phyloP scores from a whole-genome alignment of 192 early-diverging fungal genomes.

The Podila horticola region DNA sequence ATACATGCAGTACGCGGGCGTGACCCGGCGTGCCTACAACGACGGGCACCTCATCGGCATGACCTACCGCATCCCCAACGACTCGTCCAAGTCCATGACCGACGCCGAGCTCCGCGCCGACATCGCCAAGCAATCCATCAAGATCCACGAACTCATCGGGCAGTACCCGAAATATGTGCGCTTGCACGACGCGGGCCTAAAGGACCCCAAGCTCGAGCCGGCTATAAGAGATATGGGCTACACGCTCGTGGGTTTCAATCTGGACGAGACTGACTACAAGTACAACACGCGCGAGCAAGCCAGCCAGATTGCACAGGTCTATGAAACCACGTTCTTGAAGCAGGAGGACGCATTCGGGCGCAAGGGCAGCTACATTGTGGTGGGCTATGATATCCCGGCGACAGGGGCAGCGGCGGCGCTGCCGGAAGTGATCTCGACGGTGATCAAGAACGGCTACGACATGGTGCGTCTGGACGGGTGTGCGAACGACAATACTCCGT shows the following conservation, averaged over 20 bases:
- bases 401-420: constrained; percentile 58
- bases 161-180: constrained; percentile 62
- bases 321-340: constrained; percentile 51
- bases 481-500: constrained; percentile 57
- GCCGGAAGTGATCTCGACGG: constrained; percentile 50
- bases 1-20: constrained; percentile 62
- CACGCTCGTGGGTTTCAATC: constrained; percentile 58
- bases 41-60: constrained; percentile 67
- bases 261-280: constrained; percentile 61
- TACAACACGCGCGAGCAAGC: constrained; percentile 54
- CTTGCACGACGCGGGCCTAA: constrained; percentile 53
- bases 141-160: constrained; percentile 57
- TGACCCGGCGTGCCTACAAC: constrained; percentile 62
- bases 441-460: constrained; percentile 57
- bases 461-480: constrained; percentile 66
- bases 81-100: constrained; percentile 52
- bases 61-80: constrained; percentile 63
- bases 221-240: constrained; percentile 56
- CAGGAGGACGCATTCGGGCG: constrained; percentile 60
- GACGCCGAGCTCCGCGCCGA: constrained; percentile 56
- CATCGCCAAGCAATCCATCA: constrained; percentile 55
- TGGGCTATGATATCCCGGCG: constrained; percentile 63
- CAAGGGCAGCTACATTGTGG: constrained; percentile 55
- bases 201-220: constrained; percentile 55
- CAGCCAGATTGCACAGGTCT: constrained; percentile 52